Evolutionary conservation across 306 rosid genomes (phyloP), one percentile per base, ranked within the genome.

Genomic region (Alnus glutinosa): DNA sequence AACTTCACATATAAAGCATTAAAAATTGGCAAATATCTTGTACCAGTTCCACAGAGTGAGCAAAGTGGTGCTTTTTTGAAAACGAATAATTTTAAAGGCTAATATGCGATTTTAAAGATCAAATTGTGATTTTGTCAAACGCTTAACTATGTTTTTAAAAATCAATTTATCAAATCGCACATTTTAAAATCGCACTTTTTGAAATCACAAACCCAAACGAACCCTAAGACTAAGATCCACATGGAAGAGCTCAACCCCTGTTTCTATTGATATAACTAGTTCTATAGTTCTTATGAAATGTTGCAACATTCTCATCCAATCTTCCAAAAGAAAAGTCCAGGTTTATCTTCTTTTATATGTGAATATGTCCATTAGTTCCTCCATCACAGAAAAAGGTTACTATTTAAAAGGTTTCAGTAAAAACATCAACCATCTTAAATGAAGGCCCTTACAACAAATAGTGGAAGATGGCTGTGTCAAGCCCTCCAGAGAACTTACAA

Each of bases 1-100:
- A 63, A 75, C 39, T 62, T 70, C 59, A 66, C 44, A 30, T 18
- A 50, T 8, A 76, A 50, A 58, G 7, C 71, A 67, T 16, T 30
- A 67, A 18, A 42, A 48, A 51, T 39, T 18, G 7, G 14, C 42
- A 34, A 14, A 13, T 32, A 32, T 36, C 46, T 19, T 34, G 4
- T 63, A 63, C 7, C 69, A 63, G 69, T 63, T 63, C 70, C 70
- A 63, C 28, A n/a, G n/a, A n/a, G n/a, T n/a, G n/a, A 23, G 0
- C 28, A 23, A 23, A 0, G 28, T 23, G 28, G 28, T 23, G 28
- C 28, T 23, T 23, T 23, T 23, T 23, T 23, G 28, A 23, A 23
- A 23, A 23, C 28, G 28, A 0, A 23, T 23, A 23, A 23, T 23
- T 23, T 23, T 23, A 23, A 23, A 23, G 28, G 28, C 28, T 23